phyloP scores from a whole-genome alignment of 169 alveolate species.

The Eimeria acervulina region DNA sequence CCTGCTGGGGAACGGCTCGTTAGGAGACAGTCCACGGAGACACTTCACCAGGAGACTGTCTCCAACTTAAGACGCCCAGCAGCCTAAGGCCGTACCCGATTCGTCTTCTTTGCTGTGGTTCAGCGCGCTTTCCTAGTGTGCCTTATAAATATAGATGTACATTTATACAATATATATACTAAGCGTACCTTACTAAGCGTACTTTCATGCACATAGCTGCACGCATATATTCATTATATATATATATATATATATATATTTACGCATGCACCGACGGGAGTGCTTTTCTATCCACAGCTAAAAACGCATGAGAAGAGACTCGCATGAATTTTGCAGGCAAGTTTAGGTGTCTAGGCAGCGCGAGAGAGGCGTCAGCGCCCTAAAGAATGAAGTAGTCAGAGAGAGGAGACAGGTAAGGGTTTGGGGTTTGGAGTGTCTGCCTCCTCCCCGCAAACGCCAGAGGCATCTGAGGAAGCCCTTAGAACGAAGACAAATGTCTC shows the following conservation, averaged over 20 bases:
- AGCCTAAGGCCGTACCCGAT: no score
- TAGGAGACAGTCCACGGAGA: neutral
- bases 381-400: neutral
- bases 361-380: neutral
- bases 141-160: neutral
- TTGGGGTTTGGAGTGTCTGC: neutral
- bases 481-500: no score
- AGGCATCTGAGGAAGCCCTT: neutral
- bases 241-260: neutral
- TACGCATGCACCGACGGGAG: neutral
- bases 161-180: no score
- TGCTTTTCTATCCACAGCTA: no score
- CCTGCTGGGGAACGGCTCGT: neutral
- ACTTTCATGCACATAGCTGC: neutral
- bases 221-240: neutral
- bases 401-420: neutral
- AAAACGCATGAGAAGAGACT: no score
- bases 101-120: no score
- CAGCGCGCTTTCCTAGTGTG: no score
- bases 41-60: no score
- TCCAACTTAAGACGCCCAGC: no score
- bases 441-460: neutral
- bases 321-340: neutral
- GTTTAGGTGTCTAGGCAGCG: neutral
- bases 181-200: no score